Evolutionary conservation across 2,329 filamentous ascomycete species (phyloP), one percentile per base, ranked within the genome.

Genomic region (Keithomyces neogunnii): DNA sequence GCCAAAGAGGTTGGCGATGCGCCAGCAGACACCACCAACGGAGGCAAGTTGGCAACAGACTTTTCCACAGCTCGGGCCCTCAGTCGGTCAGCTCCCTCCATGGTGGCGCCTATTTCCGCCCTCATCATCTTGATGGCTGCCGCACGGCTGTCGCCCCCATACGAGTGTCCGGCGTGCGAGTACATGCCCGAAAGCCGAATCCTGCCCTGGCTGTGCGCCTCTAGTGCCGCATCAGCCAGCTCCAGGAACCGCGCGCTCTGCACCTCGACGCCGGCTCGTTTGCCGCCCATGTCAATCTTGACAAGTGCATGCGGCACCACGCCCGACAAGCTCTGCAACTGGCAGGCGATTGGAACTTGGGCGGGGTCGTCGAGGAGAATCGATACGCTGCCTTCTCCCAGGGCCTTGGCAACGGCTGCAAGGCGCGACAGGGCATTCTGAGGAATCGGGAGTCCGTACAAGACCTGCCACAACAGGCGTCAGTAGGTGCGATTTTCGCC

Each of bases 281-380:
- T 75, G 57, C 82, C 82, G 9, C 86, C 86, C 48, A 86, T 83
- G 63, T 92, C 86, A 39, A 92, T 78, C 60, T 91, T 91, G 60
- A 91, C 70, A 61, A 84, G 88, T 11, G 87, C 71, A 0, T 72
- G 73, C 3, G 82, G 77, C 1, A 69, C 64, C 45, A 71, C 67
- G 13, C 74, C 76, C 1, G 73, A 70, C 2, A 68, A 59, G 3
- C 65, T 60, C 40, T 71, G 68, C 5, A 75, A 61, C 0, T 69
- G 61, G n/a, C 80, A 65, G 5, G 74, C 66, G 38, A 67, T 57
- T 1, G 71, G 62, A 2, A 88, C 64, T 62, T 89, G 85, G 9
- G 73, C 72, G 0, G 75, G 69, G 63, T 90, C 80, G 63, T 93
- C 88, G 49, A 90, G 72, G 61, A 92, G 80, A 3, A 90, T 71